Evolutionary conservation across 768 basidiomycete species (phyloP).

Genomic region (Suillus discolor): DNA sequence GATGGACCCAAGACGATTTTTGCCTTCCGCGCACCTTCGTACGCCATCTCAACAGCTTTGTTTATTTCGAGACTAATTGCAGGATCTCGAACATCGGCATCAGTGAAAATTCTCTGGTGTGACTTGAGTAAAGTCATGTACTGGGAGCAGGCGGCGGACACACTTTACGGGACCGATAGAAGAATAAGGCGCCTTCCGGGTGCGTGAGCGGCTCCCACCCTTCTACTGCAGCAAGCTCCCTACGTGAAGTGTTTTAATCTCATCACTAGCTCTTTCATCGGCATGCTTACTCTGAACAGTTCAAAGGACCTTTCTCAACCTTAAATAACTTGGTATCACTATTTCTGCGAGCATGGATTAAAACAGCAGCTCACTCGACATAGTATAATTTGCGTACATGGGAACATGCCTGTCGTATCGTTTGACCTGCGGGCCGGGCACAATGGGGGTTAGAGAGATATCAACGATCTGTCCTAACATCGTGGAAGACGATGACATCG

Average conservation of each 20-base stretch:
- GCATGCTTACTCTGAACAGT: neutral
- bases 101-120: neutral
- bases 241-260: neutral
- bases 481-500: neutral
- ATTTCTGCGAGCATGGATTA: neutral
- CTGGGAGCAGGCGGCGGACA: neutral
- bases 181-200: conserved; percentile 61
- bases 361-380: neutral
- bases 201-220: conserved; percentile 28
- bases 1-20: neutral
- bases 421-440: neutral
- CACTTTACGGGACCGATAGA: conserved; percentile 45
- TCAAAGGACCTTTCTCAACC: neutral
- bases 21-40: neutral
- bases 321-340: neutral
- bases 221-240: neutral
- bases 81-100: neutral
- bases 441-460: neutral
- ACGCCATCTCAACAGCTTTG: neutral
- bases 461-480: neutral
- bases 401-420: neutral
- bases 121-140: neutral
- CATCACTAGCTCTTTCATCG: neutral
- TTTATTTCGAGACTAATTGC: neutral
- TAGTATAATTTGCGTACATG: neutral